phyloP scores from a whole-genome alignment of 441 rosid species.

The Lepidium campestre region DNA sequence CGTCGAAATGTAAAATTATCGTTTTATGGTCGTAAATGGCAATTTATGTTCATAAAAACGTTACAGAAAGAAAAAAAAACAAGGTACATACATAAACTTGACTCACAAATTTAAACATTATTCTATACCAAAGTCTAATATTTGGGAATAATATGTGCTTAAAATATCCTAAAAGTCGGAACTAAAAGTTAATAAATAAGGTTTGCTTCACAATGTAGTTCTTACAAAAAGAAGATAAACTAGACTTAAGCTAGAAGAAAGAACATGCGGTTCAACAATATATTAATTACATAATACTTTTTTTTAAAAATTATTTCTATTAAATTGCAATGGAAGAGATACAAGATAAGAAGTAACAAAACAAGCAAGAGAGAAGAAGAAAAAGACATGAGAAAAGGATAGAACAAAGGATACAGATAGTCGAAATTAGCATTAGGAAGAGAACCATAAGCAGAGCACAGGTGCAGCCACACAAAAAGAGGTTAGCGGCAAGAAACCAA shows the following conservation, averaged over 20 bases:
- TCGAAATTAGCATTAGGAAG: too few species aligned
- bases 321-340: too few species aligned
- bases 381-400: too few species aligned
- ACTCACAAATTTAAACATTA: background rate
- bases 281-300: too few species aligned
- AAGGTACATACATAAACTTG: background rate
- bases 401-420: too few species aligned
- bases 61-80: background rate
- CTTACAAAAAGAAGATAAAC: background rate
- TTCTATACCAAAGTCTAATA: background rate
- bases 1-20: constrained; percentile 13
- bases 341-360: too few species aligned
- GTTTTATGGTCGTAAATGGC: constrained; percentile 10
- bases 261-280: background rate
- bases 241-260: constrained; percentile 18
- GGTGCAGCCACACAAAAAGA: too few species aligned
- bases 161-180: background rate
- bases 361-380: too few species aligned
- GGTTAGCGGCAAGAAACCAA: too few species aligned
- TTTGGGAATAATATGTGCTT: background rate
- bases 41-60: constrained; percentile 1
- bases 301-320: too few species aligned
- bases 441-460: too few species aligned
- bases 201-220: background rate
- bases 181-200: background rate